A percentile compares a stretch with the other conserved stretches of the same genome.
Conservation (phyloP, 1,284 basidiomycete species). For the Pascua guehoae region DNA sequence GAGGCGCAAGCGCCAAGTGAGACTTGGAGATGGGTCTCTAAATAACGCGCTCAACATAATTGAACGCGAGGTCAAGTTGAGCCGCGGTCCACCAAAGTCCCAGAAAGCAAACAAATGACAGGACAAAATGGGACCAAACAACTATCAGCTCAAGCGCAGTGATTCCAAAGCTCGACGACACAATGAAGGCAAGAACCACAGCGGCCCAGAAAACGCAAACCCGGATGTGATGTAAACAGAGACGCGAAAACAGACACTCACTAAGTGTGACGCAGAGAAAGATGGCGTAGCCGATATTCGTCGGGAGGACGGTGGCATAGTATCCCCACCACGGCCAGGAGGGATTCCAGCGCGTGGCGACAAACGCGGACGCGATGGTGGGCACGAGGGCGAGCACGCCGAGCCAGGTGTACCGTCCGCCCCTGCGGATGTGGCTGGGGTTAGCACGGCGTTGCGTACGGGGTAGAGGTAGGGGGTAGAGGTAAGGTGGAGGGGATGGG, state of each 20-base stretch:
- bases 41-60: no score
- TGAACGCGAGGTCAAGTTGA: no score
- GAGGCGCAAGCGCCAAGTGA: no score
- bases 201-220: background rate
- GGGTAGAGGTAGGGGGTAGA: background rate
- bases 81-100: no score
- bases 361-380: constrained; percentile 26
- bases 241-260: constrained; percentile 19
- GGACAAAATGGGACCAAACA: no score
- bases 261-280: constrained; percentile 43
- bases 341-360: constrained; percentile 39
- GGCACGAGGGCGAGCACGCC: constrained; percentile 38
- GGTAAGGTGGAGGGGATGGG: background rate
- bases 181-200: background rate
- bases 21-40: no score
- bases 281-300: constrained; percentile 44
- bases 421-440: constrained; percentile 41
- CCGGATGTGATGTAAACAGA: no score
- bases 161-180: no score
- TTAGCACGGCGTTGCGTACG: constrained; percentile 1
- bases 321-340: constrained; percentile 38
- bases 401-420: constrained; percentile 37
- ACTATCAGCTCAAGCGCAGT: no score
- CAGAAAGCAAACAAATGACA: no score
- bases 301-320: constrained; percentile 42